Base-by-base conservation (phyloP, 257 asterid genomes). In the Parsonsia alboflavescens region DNA sequence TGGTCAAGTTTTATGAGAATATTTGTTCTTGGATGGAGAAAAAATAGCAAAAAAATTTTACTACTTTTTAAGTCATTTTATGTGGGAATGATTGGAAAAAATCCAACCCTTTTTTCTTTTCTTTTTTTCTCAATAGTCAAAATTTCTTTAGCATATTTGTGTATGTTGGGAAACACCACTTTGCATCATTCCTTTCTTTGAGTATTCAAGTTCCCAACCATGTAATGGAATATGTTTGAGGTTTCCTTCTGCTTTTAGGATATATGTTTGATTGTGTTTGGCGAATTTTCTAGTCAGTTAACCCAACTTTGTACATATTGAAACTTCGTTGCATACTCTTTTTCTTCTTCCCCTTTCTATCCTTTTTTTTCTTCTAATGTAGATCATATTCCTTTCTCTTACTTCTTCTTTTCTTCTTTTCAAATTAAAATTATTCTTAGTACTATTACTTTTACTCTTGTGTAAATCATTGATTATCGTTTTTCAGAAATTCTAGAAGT, bases 151-250 rank as follows among this genome's bases (percentile, higher is more conserved):
- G 77, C 52, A 73, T 61, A 66, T 61, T 56, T 67, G 50, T 69
- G 36, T 58, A 21, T 69, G 24, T 68, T 50, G 57, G 50, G 67
- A 54, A 74, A 56, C 62, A 16, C 8, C 80, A 68, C 59, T 80
- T 80, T 33, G 75, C 72, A 76, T 68, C 76, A 67, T 67, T 80
- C 71, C 62, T 80, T 58, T 69, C 69, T 57, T 53, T 70, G 77
- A 74, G 68, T 30, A 33, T 73, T 68, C 56, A 42, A 58, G 70
- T 62, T 50, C 67, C 52, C 77, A 53, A 36, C 39, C n/a, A 74
- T 45, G n/a, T 26, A 7, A 42, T 33, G 58, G 77, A 65, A 80
- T 64, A 65, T 74, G 44, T 68, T 54, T 68, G 49, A 50, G 75
- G 65, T 63, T 44, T 45, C 21, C 19, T 56, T 56, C 13, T 72